phyloP scores from a whole-genome alignment of 345 rosid genomes.

The Eucalyptus rudis region DNA sequence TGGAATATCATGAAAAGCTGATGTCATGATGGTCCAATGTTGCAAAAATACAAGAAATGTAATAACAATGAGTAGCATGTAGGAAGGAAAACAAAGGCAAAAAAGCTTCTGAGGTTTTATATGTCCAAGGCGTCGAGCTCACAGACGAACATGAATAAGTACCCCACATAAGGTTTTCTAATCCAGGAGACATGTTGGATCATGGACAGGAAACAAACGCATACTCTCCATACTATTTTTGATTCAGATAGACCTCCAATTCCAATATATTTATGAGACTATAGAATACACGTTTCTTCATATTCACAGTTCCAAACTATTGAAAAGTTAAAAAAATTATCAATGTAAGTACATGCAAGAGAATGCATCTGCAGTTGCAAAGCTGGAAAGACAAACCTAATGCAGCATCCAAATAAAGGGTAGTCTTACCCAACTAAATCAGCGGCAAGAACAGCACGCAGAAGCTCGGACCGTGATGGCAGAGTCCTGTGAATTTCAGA shows the following conservation, averaged over 20 bases:
- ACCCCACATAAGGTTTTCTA: not conserved
- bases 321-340: not conserved
- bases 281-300: not conserved
- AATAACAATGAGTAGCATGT: not conserved
- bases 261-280: not conserved
- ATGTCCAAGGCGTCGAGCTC: not conserved
- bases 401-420: not conserved
- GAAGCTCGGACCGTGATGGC: conserved; percentile 91
- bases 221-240: not conserved
- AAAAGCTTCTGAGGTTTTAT: not conserved
- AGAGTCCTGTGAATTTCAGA: conserved; percentile 97
- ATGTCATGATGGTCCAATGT: not conserved
- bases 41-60: not conserved
- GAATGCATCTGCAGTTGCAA: not conserved
- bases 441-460: conserved; percentile 95
- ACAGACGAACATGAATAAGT: not conserved
- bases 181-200: not conserved
- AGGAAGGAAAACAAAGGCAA: not conserved
- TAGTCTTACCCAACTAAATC: conserved; percentile 88
- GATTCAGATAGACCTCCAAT: not conserved
- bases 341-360: not conserved
- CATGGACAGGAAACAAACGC: not conserved
- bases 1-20: conserved; percentile 7
- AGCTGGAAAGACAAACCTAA: not conserved
- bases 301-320: not conserved